Evolutionary conservation across 1,139 yeast genomes (phyloP), one percentile per base, ranked within the genome.

Genomic region (Candida labiduridarum): DNA sequence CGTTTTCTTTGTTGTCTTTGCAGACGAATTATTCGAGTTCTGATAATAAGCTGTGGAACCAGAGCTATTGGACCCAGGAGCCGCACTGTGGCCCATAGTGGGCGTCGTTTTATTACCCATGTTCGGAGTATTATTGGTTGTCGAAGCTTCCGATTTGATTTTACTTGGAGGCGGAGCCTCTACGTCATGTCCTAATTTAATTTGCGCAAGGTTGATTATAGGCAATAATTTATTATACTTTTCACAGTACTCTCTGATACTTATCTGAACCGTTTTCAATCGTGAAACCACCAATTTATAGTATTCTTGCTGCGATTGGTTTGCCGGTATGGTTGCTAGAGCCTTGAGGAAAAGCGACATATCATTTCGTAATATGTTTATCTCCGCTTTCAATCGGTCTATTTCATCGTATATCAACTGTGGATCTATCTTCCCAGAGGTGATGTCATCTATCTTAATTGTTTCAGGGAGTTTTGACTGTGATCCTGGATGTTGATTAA

Each of bases 141-240:
- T 50, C 9, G 54, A 39, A 7, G 46, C 36, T 15, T 46, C 47
- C 6, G 54, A 49, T 41, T 46, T 48, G 11, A 35, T 27, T 40
- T 42, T 48, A 11, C 18, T 40, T 12, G 52, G 53, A 2, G 70
- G 68, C 29, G 64, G 61, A 2, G 61, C 65, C 55, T 76, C 81
- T 27, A 71, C 79, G 40, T 76, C 80, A 49, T 75, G 76, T 1
- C 80, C 81, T 48, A 76, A 63, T 52, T 76, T 78, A 39, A 78
- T 72, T 58, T 80, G 84, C 1, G 83, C 73, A 54, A 78, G 69
- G 53, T 79, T 74, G 41, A 81, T 77, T 35, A 80, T 70, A 2
- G 84, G 84, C 3, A 78, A 63, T 16, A 79, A 61, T 53, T 73
- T 68, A 51, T 73, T 76, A 57, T 79, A 80, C 50, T 77, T 71